phyloP scores from a whole-genome alignment of 805 yeast genomes.

The Metschnikowia reukaufii region DNA sequence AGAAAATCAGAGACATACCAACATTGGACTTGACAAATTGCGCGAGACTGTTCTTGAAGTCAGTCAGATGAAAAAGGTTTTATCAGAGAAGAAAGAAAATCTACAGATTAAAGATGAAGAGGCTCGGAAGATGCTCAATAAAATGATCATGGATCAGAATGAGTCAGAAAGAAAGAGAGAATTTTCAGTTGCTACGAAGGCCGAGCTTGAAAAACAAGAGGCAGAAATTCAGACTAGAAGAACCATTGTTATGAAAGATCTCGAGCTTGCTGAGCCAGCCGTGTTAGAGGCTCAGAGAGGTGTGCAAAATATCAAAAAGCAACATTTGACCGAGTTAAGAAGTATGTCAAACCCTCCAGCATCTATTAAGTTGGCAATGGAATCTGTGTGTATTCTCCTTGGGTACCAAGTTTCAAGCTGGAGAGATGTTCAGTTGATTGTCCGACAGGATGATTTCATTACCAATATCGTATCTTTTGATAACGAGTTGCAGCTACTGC shows the following conservation, averaged over 20 bases:
- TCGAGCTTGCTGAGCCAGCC: slow-evolving; percentile 81
- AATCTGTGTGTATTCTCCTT: slow-evolving; percentile 80
- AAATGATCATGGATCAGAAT: slow-evolving; percentile 80
- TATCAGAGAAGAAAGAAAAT: slow-evolving; percentile 52
- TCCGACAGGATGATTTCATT: slow-evolving; percentile 85
- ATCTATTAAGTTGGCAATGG: slow-evolving; percentile 79
- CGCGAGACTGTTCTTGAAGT: slow-evolving; percentile 77
- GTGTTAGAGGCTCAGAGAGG: slow-evolving; percentile 81
- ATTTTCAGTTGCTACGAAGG: slow-evolving; percentile 75
- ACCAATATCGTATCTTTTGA: slow-evolving; percentile 76
- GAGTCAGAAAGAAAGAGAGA: slow-evolving; percentile 91
- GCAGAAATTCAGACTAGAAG: slow-evolving; percentile 54
- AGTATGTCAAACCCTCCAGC: slow-evolving; percentile 91
- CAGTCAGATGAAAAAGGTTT: slow-evolving; percentile 50
- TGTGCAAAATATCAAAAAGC: slow-evolving; percentile 90
- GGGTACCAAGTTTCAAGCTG: slow-evolving; percentile 69
- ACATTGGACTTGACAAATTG: slow-evolving; percentile 70
- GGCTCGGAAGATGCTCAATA: slow-evolving; percentile 69
- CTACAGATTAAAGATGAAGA: slow-evolving; percentile 60
- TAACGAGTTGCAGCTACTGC: slow-evolving; percentile 55
- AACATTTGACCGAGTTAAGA: slow-evolving; percentile 83
- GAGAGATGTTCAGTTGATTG: slow-evolving; percentile 81
- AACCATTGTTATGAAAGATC: slow-evolving; percentile 55
- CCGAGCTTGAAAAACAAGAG: slow-evolving; percentile 68
- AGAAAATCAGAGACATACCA: slow-evolving; percentile 68